Base-by-base conservation (phyloP, 805 yeast genomes). In the Schizosaccharomyces cryophilus region DNA sequence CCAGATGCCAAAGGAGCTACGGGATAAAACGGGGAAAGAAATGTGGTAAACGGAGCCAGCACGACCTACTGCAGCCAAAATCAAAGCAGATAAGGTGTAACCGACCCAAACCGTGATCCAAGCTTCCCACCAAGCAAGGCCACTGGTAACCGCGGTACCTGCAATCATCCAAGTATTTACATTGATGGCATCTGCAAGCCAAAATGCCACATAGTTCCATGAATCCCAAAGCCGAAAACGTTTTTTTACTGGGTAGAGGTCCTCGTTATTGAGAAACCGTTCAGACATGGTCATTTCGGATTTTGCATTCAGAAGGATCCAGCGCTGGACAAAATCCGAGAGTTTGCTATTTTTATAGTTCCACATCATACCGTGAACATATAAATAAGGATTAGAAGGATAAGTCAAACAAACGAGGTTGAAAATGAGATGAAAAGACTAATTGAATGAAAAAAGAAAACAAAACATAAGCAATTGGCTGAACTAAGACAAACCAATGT, bases 61-160 rank as follows among this genome's bases (percentile, higher is more conserved):
- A 40, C 54, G 60, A 24, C 88, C 82, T 19, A 83, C 74, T 5
- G 78, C 66, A 4, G 78, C 75, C 48, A 85, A 82, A 66, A 86
- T 84, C 1, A 76, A 65, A 64, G 85, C 90, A 63, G 85, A 80
- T 58, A 85, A 71, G 21, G 75, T 68, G 70, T 88, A 87, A 5
- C 95, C 95, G n/a, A 87, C 64, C 93, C 95, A 86, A 31, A 87
- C 93, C 0, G 90, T 79, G 47, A 87, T 72, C 94, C 95, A 87
- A 13, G 85, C 82, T 68, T 83, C 88, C 94, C 95, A 87, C 95
- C 95, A 87, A 19, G 83, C 78, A 71, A 87, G 73, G 7, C 93
- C 93, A 26, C 81, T 80, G 61, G 76, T 74, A 62, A 84, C 83
- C 66, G 95, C 95, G 0, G 95, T 84, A 11, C 90, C 82, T 1